Base-by-base conservation (phyloP, 2,329 filamentous ascomycete genomes). In the Ceratocystis colombiana region DNA sequence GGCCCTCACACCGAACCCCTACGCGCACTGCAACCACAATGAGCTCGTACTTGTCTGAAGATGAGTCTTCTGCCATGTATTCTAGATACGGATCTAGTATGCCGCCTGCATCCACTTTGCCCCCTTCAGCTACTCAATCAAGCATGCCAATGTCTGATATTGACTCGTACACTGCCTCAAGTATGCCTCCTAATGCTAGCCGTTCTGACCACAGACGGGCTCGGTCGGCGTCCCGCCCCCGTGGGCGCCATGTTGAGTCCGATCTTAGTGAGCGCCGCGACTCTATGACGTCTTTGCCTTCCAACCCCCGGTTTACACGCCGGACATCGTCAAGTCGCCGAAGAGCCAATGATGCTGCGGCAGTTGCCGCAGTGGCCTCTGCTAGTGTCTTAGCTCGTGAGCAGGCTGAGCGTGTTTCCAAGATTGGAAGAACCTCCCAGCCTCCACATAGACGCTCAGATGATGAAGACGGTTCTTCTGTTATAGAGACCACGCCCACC, bases 371-470 rank as follows among this genome's bases (percentile, higher is more conserved):
- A 0, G 79, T 78, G 0, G 78, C 78, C 0, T 76, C 77, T 20
- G 80, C 80, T 50, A 77, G 77, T 15, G 74, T 74, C 12, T 72
- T 83, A 28, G 81, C 81, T 1, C 78, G 78, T 1, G 77, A 77
- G 70, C 78, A 82, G 70, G 78, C 66, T 2, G 61, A 68, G 57
- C 57, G 65, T 17, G 65, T 68, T 63, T 55, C 66, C 30, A 53
- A 64, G 15, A 48, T 44, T n/a, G 59, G 66, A n/a, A 45, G 66
- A 17, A 65, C 57, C 12, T 68, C 66, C 28, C 66, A 68, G 48
- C 63, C 66, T 10, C 66, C 66, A 5, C 59, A 68, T 30, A 45
- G 66, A 12, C 63, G 66, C 22, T 68, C 66, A 2, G 66, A 68
- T 12, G 66, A 68, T 5, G 66, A 67, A 8, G 62, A 68, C 44